Conservation (phyloP, 768 basidiomycete species). For the Phylloporus sp. region DNA sequence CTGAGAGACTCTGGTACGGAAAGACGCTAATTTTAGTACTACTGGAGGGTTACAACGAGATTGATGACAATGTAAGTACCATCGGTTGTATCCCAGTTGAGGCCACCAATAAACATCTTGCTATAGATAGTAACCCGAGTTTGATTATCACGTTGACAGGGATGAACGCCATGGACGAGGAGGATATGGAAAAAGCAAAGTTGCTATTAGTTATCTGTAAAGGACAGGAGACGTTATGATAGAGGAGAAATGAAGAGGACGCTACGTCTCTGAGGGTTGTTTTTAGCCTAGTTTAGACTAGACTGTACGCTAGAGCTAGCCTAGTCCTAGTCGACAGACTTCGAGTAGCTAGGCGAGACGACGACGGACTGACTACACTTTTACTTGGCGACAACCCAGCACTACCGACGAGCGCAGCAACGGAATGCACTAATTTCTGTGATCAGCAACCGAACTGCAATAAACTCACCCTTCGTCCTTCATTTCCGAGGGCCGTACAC, state of each 20-base stretch:
- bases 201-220: conserved; percentile 79
- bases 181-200: conserved; percentile 41
- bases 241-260: conserved; percentile 56
- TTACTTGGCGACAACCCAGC: conserved; percentile 27
- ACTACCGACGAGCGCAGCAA: conserved; percentile 21
- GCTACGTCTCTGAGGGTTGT: conserved; percentile 61
- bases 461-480: conserved; percentile 97
- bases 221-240: conserved; percentile 61
- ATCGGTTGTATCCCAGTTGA: conserved; percentile 99
- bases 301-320: conserved; percentile 75
- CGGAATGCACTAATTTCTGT: conserved; percentile 2
- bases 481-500: conserved; percentile 84
- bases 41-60: conserved; percentile 35
- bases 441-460: conserved; percentile 8
- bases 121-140: conserved; percentile 47
- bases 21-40: conserved; percentile 39
- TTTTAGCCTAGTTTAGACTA: conserved; percentile 81
- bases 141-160: conserved; percentile 22
- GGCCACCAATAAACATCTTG: conserved; percentile 99
- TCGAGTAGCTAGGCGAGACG: conserved; percentile 42
- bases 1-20: conserved; percentile 60
- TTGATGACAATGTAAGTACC: conserved; percentile 58
- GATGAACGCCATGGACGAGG: conserved; percentile 24
- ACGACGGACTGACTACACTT: conserved; percentile 42
- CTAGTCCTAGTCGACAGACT: conserved; percentile 63